A percentile compares a stretch with the other conserved stretches of the same genome.
phyloP scores from a whole-genome alignment of 331 rosid species.

The Acacia concinna region DNA sequence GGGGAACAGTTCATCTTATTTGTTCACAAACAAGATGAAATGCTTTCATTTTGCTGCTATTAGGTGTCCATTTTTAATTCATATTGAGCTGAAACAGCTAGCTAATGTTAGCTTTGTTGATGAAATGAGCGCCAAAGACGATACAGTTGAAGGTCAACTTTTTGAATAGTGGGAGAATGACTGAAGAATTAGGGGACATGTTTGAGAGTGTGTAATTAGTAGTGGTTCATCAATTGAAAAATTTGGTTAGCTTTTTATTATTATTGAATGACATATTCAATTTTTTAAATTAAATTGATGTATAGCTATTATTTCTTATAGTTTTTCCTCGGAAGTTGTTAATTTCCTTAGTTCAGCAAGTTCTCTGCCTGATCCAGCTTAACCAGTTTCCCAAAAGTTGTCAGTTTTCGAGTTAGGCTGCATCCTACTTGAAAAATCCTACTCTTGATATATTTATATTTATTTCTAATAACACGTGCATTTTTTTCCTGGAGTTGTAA shows the following conservation, averaged over 20 bases:
- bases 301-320: neutral
- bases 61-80: neutral
- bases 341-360: neutral
- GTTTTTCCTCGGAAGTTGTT: neutral
- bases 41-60: neutral
- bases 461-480: neutral
- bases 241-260: neutral
- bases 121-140: neutral
- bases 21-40: neutral
- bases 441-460: neutral
- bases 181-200: neutral
- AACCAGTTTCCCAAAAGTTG: neutral
- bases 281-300: neutral
- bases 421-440: neutral
- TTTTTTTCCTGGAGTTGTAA: neutral
- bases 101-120: neutral
- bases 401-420: neutral
- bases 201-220: neutral
- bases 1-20: neutral
- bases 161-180: constrained; percentile 4
- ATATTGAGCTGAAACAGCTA: neutral
- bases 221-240: neutral
- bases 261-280: neutral
- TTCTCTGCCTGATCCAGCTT: neutral
- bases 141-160: neutral